These are phyloP conservation scores for Dactylella cylindrospora DNA, from an alignment of 2,329 filamentous ascomycete species.

Conservation along the genomic window DNA sequence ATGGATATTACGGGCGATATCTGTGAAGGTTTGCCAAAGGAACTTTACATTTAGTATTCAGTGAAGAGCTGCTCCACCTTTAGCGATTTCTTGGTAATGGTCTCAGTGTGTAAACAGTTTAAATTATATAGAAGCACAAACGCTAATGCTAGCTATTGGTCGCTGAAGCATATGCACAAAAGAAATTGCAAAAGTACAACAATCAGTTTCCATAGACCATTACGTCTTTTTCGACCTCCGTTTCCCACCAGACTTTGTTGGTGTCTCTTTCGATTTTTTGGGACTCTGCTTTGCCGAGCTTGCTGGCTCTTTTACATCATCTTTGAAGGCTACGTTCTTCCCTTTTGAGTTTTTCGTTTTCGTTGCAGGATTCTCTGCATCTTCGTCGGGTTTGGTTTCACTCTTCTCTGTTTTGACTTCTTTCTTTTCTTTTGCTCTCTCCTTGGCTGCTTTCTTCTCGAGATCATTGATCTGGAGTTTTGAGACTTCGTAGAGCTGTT, in stretches of 20 bases:
- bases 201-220: neutral
- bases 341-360: slow-evolving; percentile 7
- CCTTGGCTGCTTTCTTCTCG: slow-evolving; percentile 75
- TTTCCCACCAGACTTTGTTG: slow-evolving; percentile 30
- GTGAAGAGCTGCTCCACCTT: too few relatives aligned
- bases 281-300: slow-evolving; percentile 30
- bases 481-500: slow-evolving; percentile 86
- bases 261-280: too few relatives aligned
- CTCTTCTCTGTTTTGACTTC: slow-evolving; percentile 49
- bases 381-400: slow-evolving; percentile 34
- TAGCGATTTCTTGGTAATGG: too few relatives aligned
- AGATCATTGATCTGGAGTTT: slow-evolving; percentile 78
- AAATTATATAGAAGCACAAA: too few relatives aligned
- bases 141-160: too few relatives aligned
- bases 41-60: too few relatives aligned
- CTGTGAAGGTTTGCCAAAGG: too few relatives aligned
- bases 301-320: slow-evolving; percentile 15
- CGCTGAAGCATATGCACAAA: too few relatives aligned
- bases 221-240: slow-evolving; percentile 20
- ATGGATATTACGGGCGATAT: too few relatives aligned
- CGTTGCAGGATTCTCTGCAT: slow-evolving; percentile 1
- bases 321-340: slow-evolving; percentile 36
- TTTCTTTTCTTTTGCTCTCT: slow-evolving; percentile 62
- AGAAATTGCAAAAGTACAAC: too few relatives aligned
- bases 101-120: too few relatives aligned